Base-by-base conservation (phyloP, 2,329 filamentous ascomycete species). In the Curvularia lunata region DNA sequence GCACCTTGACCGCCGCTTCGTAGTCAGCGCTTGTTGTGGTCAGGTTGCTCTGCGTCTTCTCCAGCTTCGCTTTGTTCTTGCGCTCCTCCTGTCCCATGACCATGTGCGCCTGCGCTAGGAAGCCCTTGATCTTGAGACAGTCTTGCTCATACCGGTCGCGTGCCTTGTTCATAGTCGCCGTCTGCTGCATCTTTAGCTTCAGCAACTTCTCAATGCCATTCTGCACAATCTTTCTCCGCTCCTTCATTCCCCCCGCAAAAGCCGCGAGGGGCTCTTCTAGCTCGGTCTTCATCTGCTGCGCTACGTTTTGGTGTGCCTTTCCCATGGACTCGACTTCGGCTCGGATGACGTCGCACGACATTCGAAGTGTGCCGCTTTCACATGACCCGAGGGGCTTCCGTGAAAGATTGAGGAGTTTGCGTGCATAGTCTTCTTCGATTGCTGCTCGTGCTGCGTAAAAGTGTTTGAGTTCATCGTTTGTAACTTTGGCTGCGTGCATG, bases 21-120 rank as follows among this genome's bases (percentile, higher is more conserved):
- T 99, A 99, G 70, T 98, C 95, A 43, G 87, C 88, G 78, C 96
- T 98, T 59, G 93, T 93, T 7, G 88, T 88, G 0, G 93, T 93
- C 58, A 99, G 85, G 71, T 93, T 96, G 69, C 97, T 95, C 76
- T 99, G 95, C 1, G 95, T 98, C 84, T 99, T 99, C 78, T 99
- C 95, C 42, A 99, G 85, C 79, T 97, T 98, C 21, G 94, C 93
- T 80, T 99, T 99, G 78, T 99, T 99, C 80, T 97, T 97, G 27
- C 95, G 88, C 81, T 99, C 95, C 76, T 99, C 95, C 70, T 99
- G 95, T 13, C 95, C 95, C 95, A 99, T 99, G 56, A 99, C 95
- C 95, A 99, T 99, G 76, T 99, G 96, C 9, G 95, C 95, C 78
- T 99, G 95, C 4, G 96, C 95, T 4, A 99, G 86, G 73, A 99